Base-by-base conservation (phyloP, 139 green algal species). In the Picochlorum costavermella region DNA sequence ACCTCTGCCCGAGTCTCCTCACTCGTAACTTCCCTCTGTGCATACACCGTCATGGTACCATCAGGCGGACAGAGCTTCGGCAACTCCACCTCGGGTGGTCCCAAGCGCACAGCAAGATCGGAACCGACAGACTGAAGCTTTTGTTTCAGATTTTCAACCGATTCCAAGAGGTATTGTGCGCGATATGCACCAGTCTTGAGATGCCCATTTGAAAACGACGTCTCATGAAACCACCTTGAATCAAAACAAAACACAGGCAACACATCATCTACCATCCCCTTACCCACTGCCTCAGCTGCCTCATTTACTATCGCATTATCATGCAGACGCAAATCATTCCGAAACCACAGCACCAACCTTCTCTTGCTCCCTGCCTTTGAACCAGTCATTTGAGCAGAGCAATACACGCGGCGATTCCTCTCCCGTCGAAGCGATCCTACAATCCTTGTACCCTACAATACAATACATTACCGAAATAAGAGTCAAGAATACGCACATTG, bases 231-330 rank as follows among this genome's bases (percentile, higher is more conserved):
- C 57, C 77, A 73, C 5, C 85, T 73, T 0, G 88, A 84, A 75
- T 98, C 92, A 70, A 96, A 96, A 69, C 75, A 84, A 81, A 91
- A 98, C 26, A 97, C 50, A 11, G 92, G 92, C 29, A 98, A 59
- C 8, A 97, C 83, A 76, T 89, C 81, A 14, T 62, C 56, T 40
- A 65, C 65, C 62, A 81, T 57, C 2, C 78, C 71, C 3, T 61
- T 56, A 58, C 79, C 73, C 9, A 89, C 61, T 10, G 69, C 73
- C 40, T 70, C 44, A n/a, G 74, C 78, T 9, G 90, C 90, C 16
- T 79, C 72, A n/a, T 77, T 30, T 1, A 96, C 74, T 2, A 77
- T 72, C 11, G 56, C 62, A 65, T 98, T 98, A 78, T 98, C 92
- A 45, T 70, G 61, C 23, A 76, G 25, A 74, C 80, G 64, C 91